Evolutionary conservation across 2,329 filamentous ascomycete species (phyloP).

Genomic region (Botrytis squamosa): DNA sequence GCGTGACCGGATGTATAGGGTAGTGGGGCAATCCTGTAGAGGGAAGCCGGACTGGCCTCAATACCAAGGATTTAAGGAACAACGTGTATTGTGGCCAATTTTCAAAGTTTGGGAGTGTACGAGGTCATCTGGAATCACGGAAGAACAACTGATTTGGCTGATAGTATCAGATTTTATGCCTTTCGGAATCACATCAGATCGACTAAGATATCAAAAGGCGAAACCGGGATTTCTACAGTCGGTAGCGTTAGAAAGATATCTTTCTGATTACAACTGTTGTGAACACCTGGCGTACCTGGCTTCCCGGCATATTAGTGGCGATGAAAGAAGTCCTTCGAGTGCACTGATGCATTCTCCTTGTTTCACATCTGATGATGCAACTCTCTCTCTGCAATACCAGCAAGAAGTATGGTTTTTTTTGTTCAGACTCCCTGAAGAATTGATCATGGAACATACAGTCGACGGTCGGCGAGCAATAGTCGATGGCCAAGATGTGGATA

Average conservation of each 20-base stretch:
- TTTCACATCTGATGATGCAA: neutral
- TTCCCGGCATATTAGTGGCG: neutral
- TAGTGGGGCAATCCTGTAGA: neutral
- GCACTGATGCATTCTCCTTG: neutral
- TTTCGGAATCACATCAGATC: no score
- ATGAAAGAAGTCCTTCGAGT: neutral
- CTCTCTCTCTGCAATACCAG: neutral
- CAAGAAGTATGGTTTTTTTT: neutral
- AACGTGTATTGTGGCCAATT: neutral
- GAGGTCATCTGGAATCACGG: neutral
- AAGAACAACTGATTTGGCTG: neutral
- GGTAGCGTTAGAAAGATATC: neutral
- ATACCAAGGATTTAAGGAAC: neutral
- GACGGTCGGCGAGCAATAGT: neutral
- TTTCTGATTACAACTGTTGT: neutral
- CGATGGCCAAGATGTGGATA: neutral
- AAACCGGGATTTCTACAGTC: neutral
- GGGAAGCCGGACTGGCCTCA: neutral
- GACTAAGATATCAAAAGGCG: no score
- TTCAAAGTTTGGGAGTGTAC: accelerated
- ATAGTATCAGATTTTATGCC: no score
- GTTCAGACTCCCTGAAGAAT: neutral
- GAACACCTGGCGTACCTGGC: neutral
- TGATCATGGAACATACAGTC: neutral
- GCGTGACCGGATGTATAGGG: neutral